These are phyloP conservation scores for Paulownia fortunei DNA, from an alignment of 257 asterid species.

Conservation along the genomic window DNA sequence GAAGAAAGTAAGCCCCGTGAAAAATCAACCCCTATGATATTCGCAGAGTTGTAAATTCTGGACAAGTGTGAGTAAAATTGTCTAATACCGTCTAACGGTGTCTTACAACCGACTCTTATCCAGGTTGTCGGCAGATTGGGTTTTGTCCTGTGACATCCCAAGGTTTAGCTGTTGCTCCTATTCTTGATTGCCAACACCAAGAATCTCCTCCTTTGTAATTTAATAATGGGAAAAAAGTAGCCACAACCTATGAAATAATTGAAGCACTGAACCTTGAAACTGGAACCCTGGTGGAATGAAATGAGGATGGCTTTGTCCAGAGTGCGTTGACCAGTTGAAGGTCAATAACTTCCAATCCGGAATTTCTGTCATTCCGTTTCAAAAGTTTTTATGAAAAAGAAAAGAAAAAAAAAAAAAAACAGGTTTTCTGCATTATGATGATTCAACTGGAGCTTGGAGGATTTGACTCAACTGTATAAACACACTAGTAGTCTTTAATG, in stretches of 20 bases:
- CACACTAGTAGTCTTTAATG: no score
- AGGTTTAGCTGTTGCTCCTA: not conserved
- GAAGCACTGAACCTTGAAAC: no score
- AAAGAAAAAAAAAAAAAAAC: no score
- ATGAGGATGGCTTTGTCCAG: no score
- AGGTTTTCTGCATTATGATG: no score
- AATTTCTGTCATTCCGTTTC: no score
- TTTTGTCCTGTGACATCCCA: not conserved
- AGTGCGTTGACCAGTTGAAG: no score
- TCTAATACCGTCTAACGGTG: not conserved
- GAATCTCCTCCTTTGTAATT: not conserved
- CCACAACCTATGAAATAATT: not conserved
- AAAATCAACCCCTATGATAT: not conserved
- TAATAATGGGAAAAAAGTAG: not conserved
- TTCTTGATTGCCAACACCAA: not conserved
- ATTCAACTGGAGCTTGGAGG: no score
- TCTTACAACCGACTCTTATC: not conserved
- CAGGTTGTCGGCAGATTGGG: conserved; percentile 11
- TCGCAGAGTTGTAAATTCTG: not conserved
- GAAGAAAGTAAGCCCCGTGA: not conserved
- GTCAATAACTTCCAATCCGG: no score
- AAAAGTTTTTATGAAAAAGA: no score
- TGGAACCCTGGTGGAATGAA: no score
- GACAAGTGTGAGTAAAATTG: not conserved
- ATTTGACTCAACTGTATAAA: no score